A percentile compares a stretch with the other conserved stretches of the same genome.
Evolutionary conservation across 352 stramenopile species (phyloP).

Genomic region (Pythium oligandrum): DNA sequence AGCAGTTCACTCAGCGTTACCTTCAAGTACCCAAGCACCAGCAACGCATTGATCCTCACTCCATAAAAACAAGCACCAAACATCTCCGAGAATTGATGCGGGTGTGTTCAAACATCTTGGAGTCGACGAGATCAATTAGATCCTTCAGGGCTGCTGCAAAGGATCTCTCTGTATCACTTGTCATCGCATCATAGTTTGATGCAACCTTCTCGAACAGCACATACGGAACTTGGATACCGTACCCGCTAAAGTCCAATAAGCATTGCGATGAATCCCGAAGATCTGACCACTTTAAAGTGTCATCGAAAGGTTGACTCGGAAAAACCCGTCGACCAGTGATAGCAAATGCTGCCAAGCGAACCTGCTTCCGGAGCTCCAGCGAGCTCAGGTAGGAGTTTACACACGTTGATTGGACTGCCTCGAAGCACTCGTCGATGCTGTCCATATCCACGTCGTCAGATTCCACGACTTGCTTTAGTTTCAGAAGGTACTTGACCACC

Average conservation of each 20-base stretch:
- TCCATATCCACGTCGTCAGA: conserved; percentile 7
- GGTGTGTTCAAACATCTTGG: conserved; percentile 8
- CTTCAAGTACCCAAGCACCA: conserved; percentile 20
- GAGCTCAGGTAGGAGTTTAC: conserved; percentile 2
- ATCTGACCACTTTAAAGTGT: conserved; percentile 14
- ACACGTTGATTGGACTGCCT: conserved; percentile 1
- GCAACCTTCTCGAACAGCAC: conserved; percentile 11
- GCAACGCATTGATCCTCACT: conserved; percentile 27
- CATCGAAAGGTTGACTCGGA: conserved; percentile 10
- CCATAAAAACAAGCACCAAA: conserved; percentile 34
- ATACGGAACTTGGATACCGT: conserved; percentile 14
- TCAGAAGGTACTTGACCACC: conserved; percentile 20
- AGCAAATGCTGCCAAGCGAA: conserved; percentile 10
- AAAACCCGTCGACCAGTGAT: conserved; percentile 7
- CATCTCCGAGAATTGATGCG: conserved; percentile 15
- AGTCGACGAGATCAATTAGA: conserved; percentile 3
- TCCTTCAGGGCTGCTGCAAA: conserved; percentile 6
- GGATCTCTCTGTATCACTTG: conserved; percentile 3
- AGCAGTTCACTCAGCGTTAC: conserved; percentile 19
- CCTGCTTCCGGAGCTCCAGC: conserved; percentile 4
- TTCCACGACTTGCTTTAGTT: conserved; percentile 10
- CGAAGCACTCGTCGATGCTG: conserved; percentile 7
- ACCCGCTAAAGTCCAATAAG: conserved; percentile 15
- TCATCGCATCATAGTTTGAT: conserved; percentile 1
- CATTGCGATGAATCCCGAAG: conserved; percentile 25